phyloP scores from a whole-genome alignment of 1,284 basidiomycete genomes.

The Coniferiporia weirii region DNA sequence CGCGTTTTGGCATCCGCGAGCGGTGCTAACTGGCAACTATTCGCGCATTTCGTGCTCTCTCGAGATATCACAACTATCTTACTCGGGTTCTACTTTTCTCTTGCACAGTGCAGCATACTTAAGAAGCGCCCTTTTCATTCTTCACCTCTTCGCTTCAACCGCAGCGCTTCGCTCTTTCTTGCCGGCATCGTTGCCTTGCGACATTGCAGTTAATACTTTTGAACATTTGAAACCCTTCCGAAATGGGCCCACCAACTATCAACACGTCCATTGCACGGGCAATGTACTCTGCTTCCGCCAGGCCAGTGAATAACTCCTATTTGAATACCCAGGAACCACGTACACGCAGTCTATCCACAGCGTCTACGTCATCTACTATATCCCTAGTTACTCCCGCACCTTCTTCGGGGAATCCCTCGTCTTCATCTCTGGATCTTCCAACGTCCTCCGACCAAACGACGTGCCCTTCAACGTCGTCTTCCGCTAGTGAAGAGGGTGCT shows the following conservation, averaged over 20 bases:
- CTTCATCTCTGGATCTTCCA: slow-evolving; percentile 43
- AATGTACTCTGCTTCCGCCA: slow-evolving; percentile 12
- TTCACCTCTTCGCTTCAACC: background rate
- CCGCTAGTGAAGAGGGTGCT: slow-evolving; percentile 2
- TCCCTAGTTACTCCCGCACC: slow-evolving; percentile 49
- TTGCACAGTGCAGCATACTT: background rate
- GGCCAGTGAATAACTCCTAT: background rate
- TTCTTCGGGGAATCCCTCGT: slow-evolving; percentile 49
- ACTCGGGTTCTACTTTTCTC: slow-evolving; percentile 7
- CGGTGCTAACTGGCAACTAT: background rate
- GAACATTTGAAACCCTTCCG: background rate
- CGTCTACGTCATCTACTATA: slow-evolving; percentile 50
- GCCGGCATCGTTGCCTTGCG: background rate
- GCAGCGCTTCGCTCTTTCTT: background rate
- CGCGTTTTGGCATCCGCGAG: background rate
- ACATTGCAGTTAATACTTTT: background rate
- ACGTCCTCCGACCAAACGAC: background rate
- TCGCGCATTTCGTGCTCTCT: background rate
- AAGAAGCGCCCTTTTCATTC: background rate
- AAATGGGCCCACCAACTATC: slow-evolving; percentile 16
- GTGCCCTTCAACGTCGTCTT: background rate
- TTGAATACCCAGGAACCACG: slow-evolving; percentile 5
- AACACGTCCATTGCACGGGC: slow-evolving; percentile 17
- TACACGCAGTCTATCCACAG: slow-evolving; percentile 41
- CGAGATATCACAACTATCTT: background rate